These are phyloP conservation scores for Bipolaris victoriae DNA, from an alignment of 2,329 filamentous ascomycete species.

Conservation along the genomic window DNA sequence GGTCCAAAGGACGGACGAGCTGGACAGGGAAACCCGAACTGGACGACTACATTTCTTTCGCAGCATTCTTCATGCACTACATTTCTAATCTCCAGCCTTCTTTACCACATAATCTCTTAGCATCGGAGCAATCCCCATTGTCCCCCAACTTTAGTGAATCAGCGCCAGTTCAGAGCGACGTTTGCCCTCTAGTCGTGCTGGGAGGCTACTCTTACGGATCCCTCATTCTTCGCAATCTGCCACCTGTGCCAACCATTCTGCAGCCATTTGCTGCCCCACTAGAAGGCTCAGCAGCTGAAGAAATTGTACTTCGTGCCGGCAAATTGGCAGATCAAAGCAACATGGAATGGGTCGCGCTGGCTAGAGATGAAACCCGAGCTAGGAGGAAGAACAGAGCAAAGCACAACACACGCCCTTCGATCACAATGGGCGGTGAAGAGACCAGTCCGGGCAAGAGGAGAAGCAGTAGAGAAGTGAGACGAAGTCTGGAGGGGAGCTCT, in stretches of 20 bases:
- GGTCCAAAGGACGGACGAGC: constrained; percentile 77
- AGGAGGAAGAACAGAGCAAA: constrained; percentile 35
- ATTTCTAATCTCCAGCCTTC: constrained; percentile 60
- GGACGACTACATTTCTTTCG: constrained; percentile 80
- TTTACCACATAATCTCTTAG: constrained; percentile 25
- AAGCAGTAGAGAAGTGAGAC: constrained; percentile 50
- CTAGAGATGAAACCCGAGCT: constrained; percentile 30
- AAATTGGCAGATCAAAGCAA: constrained; percentile 70
- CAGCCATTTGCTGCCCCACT: constrained; percentile 62
- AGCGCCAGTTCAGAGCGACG: background rate
- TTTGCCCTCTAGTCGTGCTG: constrained; percentile 59
- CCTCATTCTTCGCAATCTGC: constrained; percentile 76
- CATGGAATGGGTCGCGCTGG: constrained; percentile 47
- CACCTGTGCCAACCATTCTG: constrained; percentile 63
- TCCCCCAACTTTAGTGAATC: constrained; percentile 2
- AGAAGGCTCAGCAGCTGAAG: constrained; percentile 65
- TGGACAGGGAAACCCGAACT: constrained; percentile 86
- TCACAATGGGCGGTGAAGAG: constrained; percentile 57
- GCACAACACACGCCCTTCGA: constrained; percentile 30
- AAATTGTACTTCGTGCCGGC: constrained; percentile 73
- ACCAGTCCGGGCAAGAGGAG: constrained; percentile 49
- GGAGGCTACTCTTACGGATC: constrained; percentile 92
- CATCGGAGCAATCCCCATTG: constrained; percentile 20
- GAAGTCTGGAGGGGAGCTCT: constrained; percentile 40
- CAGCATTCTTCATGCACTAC: constrained; percentile 81